Conservation (phyloP, 441 rosid species). For the Pelargonium australe region DNA sequence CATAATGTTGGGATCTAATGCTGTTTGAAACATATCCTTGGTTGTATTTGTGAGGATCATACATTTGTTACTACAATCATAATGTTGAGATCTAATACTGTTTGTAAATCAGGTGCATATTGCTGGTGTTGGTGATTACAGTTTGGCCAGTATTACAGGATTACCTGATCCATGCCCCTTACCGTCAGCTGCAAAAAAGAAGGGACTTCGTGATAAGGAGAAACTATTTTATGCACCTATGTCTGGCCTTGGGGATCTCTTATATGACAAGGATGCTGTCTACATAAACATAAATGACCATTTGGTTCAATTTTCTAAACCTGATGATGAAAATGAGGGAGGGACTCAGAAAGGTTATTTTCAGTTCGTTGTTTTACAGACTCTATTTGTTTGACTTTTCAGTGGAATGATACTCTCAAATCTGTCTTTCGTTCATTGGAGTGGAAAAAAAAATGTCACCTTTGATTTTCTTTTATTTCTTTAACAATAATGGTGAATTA, state of each 20-base stretch:
- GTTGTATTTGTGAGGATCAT: not conserved
- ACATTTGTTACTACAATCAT: not conserved
- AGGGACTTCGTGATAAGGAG: slow-evolving; percentile 81
- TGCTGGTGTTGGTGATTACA: slow-evolving; percentile 92
- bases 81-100: slow-evolving; percentile 10
- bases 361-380: slow-evolving; percentile 9
- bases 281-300: slow-evolving; percentile 88
- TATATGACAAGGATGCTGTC: slow-evolving; percentile 94
- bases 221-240: slow-evolving; percentile 89
- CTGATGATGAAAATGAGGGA: slow-evolving; percentile 49
- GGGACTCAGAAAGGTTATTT: slow-evolving; percentile 47
- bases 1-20: not conserved
- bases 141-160: slow-evolving; percentile 65
- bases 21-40: not conserved
- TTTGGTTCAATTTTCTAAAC: slow-evolving; percentile 74
- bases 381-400: not conserved
- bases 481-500: not conserved
- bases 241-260: slow-evolving; percentile 91
- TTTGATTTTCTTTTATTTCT: not conserved
- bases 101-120: slow-evolving; percentile 67
- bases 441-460: not conserved
- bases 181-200: slow-evolving; percentile 85
- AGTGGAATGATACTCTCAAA: not conserved
- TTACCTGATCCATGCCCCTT: slow-evolving; percentile 89
- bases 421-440: slow-evolving; percentile 6